A percentile compares a stretch with the other conserved stretches of the same genome.
Evolutionary conservation across 2,329 filamentous ascomycete genomes (phyloP).

Genomic region (Tolypocladium ovalisporum): DNA sequence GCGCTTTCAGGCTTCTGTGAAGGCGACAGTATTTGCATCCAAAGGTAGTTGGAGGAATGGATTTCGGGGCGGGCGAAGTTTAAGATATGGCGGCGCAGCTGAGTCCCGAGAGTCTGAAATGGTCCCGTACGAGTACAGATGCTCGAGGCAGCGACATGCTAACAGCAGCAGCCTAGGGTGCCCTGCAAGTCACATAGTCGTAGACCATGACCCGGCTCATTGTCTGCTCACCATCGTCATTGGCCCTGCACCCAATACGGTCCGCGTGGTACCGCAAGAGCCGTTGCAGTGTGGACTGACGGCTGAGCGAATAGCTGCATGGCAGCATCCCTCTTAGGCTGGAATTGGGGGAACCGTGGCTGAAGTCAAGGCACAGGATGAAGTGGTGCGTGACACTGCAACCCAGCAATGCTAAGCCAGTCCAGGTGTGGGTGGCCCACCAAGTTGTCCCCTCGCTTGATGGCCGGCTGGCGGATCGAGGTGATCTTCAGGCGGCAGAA

Average conservation of each 20-base stretch:
- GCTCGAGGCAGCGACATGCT: not conserved
- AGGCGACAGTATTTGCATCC: not conserved
- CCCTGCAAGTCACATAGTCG: not conserved
- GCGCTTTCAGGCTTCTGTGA: not conserved
- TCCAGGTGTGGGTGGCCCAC: not conserved
- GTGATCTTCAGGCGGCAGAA: not conserved
- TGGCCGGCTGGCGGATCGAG: not conserved
- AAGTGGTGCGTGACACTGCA: not conserved
- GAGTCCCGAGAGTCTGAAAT: not conserved
- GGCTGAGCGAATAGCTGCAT: not conserved
- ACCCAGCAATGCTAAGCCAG: not conserved
- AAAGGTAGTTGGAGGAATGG: not conserved
- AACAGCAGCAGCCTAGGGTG: not conserved
- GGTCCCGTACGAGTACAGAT: too few relatives aligned
- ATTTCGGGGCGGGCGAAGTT: too few relatives aligned
- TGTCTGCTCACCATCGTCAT: not conserved
- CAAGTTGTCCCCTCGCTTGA: not conserved
- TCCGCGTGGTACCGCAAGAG: not conserved
- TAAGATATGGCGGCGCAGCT: too few relatives aligned
- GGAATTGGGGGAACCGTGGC: constrained; percentile 1
- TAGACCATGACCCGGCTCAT: not conserved
- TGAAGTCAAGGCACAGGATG: not conserved
- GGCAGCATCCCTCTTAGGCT: not conserved
- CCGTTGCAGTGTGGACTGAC: not conserved
- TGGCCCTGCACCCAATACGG: not conserved